A percentile compares a stretch with the other conserved stretches of the same genome.
phyloP scores from a whole-genome alignment of 129 eudicot genomes.

The Lonicera japonica region DNA sequence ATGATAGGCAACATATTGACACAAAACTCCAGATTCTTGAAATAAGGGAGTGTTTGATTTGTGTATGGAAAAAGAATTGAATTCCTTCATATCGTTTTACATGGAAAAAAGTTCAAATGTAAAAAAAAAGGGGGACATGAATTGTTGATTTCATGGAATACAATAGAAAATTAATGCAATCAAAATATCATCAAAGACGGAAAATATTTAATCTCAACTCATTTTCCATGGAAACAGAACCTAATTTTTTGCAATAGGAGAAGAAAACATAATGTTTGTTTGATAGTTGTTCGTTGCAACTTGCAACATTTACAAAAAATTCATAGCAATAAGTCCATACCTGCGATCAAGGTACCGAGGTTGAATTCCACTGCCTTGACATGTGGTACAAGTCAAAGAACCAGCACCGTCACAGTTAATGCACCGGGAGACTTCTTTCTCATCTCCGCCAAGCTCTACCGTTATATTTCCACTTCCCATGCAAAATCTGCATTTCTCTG shows the following conservation, averaged over 20 bases:
- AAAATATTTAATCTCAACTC: no score
- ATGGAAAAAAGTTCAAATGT: no score
- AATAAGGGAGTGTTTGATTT: no score
- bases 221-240: no score
- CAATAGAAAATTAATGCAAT: no score
- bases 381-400: conserved; percentile 88
- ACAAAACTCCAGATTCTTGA: neutral
- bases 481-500: conserved; percentile 94
- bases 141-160: no score
- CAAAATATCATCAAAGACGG: no score
- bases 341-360: conserved; percentile 99
- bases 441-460: conserved; percentile 89
- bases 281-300: neutral
- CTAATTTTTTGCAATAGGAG: neutral
- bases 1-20: neutral
- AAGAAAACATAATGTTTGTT: neutral
- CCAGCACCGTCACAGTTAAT: conserved; percentile 94
- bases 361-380: conserved; percentile 95
- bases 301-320: neutral
- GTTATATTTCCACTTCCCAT: conserved; percentile 66
- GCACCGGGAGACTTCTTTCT: conserved; percentile 86
- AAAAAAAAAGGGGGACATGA: no score
- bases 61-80: no score
- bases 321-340: conserved; percentile 19
- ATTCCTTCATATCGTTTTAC: no score